These are phyloP conservation scores for Aspergillus sp. DNA, from an alignment of 2,329 filamentous ascomycete genomes.

Conservation along the genomic window DNA sequence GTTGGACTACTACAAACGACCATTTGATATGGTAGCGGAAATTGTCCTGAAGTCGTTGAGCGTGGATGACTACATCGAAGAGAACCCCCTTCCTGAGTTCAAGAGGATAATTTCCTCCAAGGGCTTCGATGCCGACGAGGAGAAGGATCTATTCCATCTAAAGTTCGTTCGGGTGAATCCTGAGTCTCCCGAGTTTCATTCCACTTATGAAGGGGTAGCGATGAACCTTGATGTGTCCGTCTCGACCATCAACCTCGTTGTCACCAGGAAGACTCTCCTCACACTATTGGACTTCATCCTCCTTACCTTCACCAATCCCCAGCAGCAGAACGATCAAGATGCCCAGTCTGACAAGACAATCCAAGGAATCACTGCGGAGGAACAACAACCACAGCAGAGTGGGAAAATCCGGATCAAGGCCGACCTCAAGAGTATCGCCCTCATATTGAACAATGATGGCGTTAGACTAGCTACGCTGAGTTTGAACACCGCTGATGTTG, in stretches of 20 bases:
- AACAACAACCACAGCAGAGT: constrained; percentile 35
- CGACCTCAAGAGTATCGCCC: constrained; percentile 84
- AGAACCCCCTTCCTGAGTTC: constrained; percentile 83
- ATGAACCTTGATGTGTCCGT: constrained; percentile 88
- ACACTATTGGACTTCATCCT: constrained; percentile 93
- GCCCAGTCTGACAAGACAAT: constrained; percentile 29
- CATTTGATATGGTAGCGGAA: constrained; percentile 90
- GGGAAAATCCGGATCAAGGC: constrained; percentile 92
- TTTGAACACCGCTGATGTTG: constrained; percentile 87
- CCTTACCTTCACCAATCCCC: constrained; percentile 75
- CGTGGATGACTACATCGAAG: constrained; percentile 90
- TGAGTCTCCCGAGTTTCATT: constrained; percentile 88
- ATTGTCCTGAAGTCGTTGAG: constrained; percentile 82
- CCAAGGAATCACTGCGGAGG: constrained; percentile 24
- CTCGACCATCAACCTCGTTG: constrained; percentile 93
- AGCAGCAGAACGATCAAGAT: constrained; percentile 43
- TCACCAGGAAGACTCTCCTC: constrained; percentile 87
- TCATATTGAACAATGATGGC: constrained; percentile 96
- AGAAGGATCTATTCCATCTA: constrained; percentile 78
- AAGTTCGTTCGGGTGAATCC: constrained; percentile 88
- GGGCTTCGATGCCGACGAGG: constrained; percentile 63
- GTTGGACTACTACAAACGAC: constrained; percentile 80
- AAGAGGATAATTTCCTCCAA: constrained; percentile 97
- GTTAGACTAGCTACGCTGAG: constrained; percentile 90
- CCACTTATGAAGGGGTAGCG: constrained; percentile 87